These are phyloP conservation scores for Yamadazyma songkhlaensis DNA, from an alignment of 1,139 yeast species.

Conservation along the genomic window DNA sequence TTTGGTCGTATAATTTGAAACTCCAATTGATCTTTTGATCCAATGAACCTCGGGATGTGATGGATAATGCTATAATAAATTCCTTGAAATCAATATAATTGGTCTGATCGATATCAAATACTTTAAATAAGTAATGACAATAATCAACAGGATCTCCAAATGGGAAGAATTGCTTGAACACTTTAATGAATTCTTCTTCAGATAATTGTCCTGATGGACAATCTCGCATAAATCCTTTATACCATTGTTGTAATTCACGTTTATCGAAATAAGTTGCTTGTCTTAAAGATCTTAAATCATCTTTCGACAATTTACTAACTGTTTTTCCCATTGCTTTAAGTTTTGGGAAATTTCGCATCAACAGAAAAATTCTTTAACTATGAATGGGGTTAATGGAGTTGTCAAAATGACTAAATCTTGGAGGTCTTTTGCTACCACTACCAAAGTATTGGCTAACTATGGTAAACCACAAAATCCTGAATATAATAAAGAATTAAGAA, in stretches of 20 bases:
- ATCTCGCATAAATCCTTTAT: constrained; percentile 90
- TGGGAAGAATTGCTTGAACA: constrained; percentile 95
- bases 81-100: constrained; percentile 90
- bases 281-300: constrained; percentile 79
- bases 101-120: constrained; percentile 78
- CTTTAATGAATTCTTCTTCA: constrained; percentile 84
- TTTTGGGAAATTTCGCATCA: constrained; percentile 2
- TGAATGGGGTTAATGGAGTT: neutral
- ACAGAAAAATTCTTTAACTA: neutral
- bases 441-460: constrained; percentile 19
- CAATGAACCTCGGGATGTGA: constrained; percentile 83
- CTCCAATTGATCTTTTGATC: constrained; percentile 90
- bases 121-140: constrained; percentile 83
- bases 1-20: constrained; percentile 81
- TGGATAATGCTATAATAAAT: constrained; percentile 82
- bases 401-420: neutral
- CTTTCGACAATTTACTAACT: constrained; percentile 88
- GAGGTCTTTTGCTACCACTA: neutral
- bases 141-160: constrained; percentile 96
- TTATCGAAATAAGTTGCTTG: constrained; percentile 90
- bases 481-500: constrained; percentile 29
- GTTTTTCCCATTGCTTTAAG: constrained; percentile 99
- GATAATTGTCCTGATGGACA: constrained; percentile 90
- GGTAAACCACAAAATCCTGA: constrained; percentile 49
- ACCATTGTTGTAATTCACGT: constrained; percentile 96